Base-by-base conservation (phyloP, 805 yeast species). In the Yarrowia yakushimensis region DNA sequence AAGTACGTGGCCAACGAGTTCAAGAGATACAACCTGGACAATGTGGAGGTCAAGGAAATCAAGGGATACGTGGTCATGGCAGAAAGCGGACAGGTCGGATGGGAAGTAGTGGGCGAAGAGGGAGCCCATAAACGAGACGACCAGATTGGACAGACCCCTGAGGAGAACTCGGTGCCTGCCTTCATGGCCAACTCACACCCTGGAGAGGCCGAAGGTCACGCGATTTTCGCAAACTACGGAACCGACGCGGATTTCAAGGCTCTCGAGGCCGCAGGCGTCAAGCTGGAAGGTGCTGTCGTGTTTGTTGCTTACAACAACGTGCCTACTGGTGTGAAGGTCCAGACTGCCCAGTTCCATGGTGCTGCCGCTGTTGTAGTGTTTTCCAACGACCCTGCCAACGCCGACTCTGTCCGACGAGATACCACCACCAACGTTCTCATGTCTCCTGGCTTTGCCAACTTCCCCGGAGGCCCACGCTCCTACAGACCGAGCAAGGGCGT, bases 391-490 rank as follows among this genome's bases (percentile, higher is more conserved):
- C 63, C 65, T 9, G 31, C 65, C 15, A 72, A 72, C 71, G 75
- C 76, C 1, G 72, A 77, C 33, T 75, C 81, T 1, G 81, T 87
- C 30, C 82, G 82, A 68, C 78, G 82, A 54, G 79, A 69, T 39
- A 46, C 69, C 5, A 70, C 70, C 0, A 72, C 82, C 34, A 79
- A 86, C 0, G 83, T 85, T 63, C 74, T 74, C 39, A 28, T 30
- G 60, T 81, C 83, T 63, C 82, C 93, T 1, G 97, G 97, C 9
- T 94, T 91, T 71, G 82, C 90, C 3, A 71, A 88, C 34, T 80
- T 88, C 2, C 96, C 96, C 0, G 97, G 96, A 1, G 84, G 87
- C 85, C 78, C 86, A 0, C 75, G 82, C 22, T 75, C 75, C 39
- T 76, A 75, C 22, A 72, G 73, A 62, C 74, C 74, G 46, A 76